Conservation (phyloP, 768 basidiomycete species). For the Cyathus striatus region DNA sequence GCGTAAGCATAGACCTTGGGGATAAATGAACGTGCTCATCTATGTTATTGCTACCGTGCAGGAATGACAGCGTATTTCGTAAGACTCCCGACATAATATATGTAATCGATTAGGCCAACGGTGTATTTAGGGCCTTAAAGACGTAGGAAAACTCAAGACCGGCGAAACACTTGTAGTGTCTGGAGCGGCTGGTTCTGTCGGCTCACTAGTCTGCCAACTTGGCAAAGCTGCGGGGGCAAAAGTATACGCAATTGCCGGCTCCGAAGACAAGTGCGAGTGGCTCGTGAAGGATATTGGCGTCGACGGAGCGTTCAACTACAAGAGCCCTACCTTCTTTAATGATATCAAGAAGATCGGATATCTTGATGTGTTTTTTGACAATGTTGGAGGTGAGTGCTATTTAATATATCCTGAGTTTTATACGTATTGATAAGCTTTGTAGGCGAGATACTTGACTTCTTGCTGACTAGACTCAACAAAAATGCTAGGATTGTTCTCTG, state of each 20-base stretch:
- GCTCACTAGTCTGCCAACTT: constrained; percentile 79
- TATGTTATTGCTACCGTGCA: too few species aligned
- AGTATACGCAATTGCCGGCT: constrained; percentile 87
- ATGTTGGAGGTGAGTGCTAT: constrained; percentile 51
- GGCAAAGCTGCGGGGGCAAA: constrained; percentile 75
- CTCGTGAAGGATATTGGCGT: constrained; percentile 82
- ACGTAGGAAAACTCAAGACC: constrained; percentile 72
- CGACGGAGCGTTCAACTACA: constrained; percentile 85
- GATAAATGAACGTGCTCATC: too few species aligned
- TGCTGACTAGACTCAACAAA: constrained; percentile 68
- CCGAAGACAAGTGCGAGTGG: constrained; percentile 79
- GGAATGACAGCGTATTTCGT: constrained; percentile 92
- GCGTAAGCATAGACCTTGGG: too few species aligned
- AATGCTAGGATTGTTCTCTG: constrained; percentile 77
- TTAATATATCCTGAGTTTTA: neutral
- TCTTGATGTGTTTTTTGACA: constrained; percentile 84
- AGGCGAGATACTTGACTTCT: constrained; percentile 79
- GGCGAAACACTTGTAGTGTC: constrained; percentile 85
- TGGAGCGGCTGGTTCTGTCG: constrained; percentile 89
- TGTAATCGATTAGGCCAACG: too few species aligned
- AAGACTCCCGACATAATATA: constrained; percentile 12
- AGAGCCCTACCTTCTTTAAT: constrained; percentile 60
- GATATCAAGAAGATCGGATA: constrained; percentile 77
- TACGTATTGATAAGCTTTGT: neutral
- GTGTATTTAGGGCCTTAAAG: constrained; percentile 73